Conservation (phyloP, 331 rosid species). For the Rosa hybrid region DNA sequence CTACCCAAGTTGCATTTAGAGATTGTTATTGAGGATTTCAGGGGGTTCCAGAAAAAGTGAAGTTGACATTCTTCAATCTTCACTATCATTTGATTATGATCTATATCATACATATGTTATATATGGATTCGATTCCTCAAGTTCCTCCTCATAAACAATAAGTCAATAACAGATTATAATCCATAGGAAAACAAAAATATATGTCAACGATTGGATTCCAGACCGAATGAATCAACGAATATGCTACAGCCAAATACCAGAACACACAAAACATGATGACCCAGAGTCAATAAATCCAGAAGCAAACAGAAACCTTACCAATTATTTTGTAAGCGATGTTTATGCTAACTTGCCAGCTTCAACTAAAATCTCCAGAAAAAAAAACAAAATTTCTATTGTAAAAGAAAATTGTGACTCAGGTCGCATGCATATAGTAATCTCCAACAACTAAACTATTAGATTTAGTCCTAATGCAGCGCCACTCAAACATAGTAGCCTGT, state of each 20-base stretch:
- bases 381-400: background rate
- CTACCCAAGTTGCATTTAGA: slow-evolving; percentile 12
- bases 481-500: slow-evolving; percentile 68
- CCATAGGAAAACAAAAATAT: background rate
- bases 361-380: background rate
- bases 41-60: slow-evolving; percentile 12
- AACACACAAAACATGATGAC: background rate
- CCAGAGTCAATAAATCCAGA: background rate
- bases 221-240: background rate
- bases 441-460: background rate
- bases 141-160: background rate
- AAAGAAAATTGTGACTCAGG: background rate
- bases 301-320: background rate
- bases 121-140: slow-evolving; percentile 15
- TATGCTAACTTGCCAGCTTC: slow-evolving; percentile 1
- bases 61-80: slow-evolving; percentile 19
- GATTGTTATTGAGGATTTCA: background rate
- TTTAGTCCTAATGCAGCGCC: background rate
- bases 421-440: background rate
- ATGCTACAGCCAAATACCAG: background rate
- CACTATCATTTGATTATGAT: background rate
- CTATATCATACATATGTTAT: background rate
- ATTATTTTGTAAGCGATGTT: background rate
- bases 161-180: background rate
- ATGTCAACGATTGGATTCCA: background rate